Evolutionary conservation across 176 grass and related monocot species (phyloP).

Genomic region (Lolium perenne): DNA sequence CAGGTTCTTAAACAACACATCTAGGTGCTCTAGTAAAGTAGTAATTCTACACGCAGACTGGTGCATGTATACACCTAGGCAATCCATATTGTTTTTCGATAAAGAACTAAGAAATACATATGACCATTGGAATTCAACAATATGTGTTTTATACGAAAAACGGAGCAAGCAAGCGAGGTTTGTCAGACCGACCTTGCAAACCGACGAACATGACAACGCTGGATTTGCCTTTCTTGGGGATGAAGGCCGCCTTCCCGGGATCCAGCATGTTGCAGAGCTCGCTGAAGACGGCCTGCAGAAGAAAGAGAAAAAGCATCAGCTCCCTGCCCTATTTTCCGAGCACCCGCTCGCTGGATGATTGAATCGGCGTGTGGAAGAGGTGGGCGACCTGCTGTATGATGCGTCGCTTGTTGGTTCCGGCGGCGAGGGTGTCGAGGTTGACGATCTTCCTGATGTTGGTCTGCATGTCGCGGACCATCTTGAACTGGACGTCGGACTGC

Average conservation of each 20-base stretch:
- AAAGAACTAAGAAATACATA: not conserved
- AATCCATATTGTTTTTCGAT: too few relatives aligned
- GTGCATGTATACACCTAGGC: not conserved
- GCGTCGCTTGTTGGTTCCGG: conserved; percentile 71
- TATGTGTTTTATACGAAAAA: not conserved
- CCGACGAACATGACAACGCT: conserved; percentile 79
- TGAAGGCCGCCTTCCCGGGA: conserved; percentile 70
- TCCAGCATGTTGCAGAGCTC: conserved; percentile 85
- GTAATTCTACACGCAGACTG: not conserved
- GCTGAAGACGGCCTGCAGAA: conserved; percentile 55
- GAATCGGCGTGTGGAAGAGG: too few relatives aligned
- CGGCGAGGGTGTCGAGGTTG: conserved; percentile 68
- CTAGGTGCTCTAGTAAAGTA: not conserved
- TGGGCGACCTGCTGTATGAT: conserved; percentile 74
- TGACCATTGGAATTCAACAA: not conserved
- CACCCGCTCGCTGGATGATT: too few relatives aligned
- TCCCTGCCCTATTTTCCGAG: too few relatives aligned
- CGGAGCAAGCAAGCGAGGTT: too few relatives aligned
- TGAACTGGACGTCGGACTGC: conserved; percentile 67
- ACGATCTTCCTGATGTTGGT: conserved; percentile 67
- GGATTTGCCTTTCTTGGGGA: conserved; percentile 70
- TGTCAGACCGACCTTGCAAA: conserved; percentile 50
- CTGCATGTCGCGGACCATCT: conserved; percentile 66
- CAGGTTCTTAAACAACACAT: not conserved
- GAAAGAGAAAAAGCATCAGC: not conserved